Percentiles rank a stretch among this genome's conserved stretches.
phyloP scores from a whole-genome alignment of 2,329 filamentous ascomycete species.

The Aspergillus sp. region DNA sequence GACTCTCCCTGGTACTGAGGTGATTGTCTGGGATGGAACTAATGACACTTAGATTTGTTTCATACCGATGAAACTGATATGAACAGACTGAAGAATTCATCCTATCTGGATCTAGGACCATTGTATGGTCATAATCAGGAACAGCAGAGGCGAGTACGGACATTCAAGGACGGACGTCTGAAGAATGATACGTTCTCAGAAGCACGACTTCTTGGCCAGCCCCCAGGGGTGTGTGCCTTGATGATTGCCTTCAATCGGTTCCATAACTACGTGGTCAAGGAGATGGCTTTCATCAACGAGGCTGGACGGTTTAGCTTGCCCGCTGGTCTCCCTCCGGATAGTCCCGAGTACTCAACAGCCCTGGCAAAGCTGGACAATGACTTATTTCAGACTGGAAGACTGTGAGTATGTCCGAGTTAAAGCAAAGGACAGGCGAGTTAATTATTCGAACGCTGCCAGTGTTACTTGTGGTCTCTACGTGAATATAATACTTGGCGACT shows the following conservation, averaged over 20 bases:
- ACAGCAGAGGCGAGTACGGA: constrained; percentile 34
- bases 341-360: constrained; percentile 29
- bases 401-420: constrained; percentile 5
- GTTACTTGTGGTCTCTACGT: constrained; percentile 32
- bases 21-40: not conserved
- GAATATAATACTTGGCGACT: constrained; percentile 34
- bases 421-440: not conserved
- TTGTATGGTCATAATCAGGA: constrained; percentile 41
- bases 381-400: constrained; percentile 33
- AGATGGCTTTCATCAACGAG: constrained; percentile 43
- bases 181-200: constrained; percentile 38
- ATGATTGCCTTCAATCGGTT: constrained; percentile 38
- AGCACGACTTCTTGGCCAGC: constrained; percentile 28
- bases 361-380: constrained; percentile 35
- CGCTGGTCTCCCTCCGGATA: constrained; percentile 15
- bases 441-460: not conserved
- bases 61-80: constrained; percentile 32
- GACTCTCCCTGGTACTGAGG: constrained; percentile 30
- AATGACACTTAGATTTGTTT: constrained; percentile 1
- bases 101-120: constrained; percentile 48
- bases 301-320: constrained; percentile 27
- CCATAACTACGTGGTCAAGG: constrained; percentile 38
- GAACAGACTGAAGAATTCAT: constrained; percentile 26
- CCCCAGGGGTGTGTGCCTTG: constrained; percentile 31
- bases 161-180: constrained; percentile 35